Conservation (phyloP, 2,329 filamentous ascomycete species). For the Beauveria sp. region DNA sequence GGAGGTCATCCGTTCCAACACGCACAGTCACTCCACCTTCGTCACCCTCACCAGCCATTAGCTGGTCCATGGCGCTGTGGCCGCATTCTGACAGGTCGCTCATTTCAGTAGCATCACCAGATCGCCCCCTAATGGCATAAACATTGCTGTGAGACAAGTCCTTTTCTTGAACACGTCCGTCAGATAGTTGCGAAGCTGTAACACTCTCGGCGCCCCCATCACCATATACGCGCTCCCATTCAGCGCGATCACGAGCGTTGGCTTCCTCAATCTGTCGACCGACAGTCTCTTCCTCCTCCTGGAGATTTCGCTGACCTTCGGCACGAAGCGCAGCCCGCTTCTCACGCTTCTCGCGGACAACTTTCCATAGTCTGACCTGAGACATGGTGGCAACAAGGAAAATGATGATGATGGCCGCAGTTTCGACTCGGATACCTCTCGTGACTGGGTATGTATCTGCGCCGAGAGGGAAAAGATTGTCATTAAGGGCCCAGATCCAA, state of each 20-base stretch:
- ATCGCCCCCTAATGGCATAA: constrained; percentile 27
- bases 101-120: constrained; percentile 48
- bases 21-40: constrained; percentile 44
- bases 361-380: constrained; percentile 78
- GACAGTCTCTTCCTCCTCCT: constrained; percentile 60
- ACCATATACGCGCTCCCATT: constrained; percentile 76
- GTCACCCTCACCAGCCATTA: constrained; percentile 35
- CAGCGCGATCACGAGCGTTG: constrained; percentile 52
- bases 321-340: constrained; percentile 42
- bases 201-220: constrained; percentile 38
- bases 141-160: constrained; percentile 26
- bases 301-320: constrained; percentile 45
- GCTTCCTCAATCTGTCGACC: constrained; percentile 58
- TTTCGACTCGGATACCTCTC: constrained; percentile 77
- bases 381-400: constrained; percentile 70
- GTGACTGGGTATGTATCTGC: constrained; percentile 78
- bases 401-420: constrained; percentile 69
- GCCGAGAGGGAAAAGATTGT: constrained; percentile 68
- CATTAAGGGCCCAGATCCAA: constrained; percentile 81
- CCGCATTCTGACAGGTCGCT: constrained; percentile 35
- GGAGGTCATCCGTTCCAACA: constrained; percentile 42
- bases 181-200: constrained; percentile 40
- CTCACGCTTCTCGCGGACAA: constrained; percentile 58
- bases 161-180: constrained; percentile 44
- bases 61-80: constrained; percentile 24